Evolutionary conservation across 148 eudicot genomes (phyloP).

Genomic region (Camellia lanceoleosa): DNA sequence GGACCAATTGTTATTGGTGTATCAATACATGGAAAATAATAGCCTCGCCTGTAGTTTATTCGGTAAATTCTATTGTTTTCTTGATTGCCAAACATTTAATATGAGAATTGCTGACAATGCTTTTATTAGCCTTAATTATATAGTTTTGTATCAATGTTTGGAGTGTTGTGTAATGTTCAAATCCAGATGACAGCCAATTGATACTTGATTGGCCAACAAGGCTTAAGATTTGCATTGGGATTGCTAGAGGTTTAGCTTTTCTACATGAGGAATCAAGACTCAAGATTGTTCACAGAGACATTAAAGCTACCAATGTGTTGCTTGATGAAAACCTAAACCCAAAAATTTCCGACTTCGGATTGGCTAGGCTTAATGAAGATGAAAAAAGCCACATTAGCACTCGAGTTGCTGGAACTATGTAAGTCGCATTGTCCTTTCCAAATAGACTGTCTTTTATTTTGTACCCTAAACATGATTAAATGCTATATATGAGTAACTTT

Average conservation of each 20-base stretch:
- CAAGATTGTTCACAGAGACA: conserved; percentile 49
- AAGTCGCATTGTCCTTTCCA: conserved; percentile 4
- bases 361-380: conserved; percentile 51
- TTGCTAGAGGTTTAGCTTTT: conserved; percentile 49
- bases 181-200: conserved; percentile 25
- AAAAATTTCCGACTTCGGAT: conserved; percentile 46
- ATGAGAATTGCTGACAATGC: not conserved
- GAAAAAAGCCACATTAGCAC: conserved; percentile 55
- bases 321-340: conserved; percentile 40
- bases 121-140: not conserved
- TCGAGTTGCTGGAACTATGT: conserved; percentile 51
- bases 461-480: not conserved
- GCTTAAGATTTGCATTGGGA: conserved; percentile 42
- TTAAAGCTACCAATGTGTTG: conserved; percentile 50
- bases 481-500: not conserved
- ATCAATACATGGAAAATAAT: conserved; percentile 52
- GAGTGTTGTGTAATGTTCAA: conserved; percentile 12
- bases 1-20: conserved; percentile 41
- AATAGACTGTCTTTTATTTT: not conserved
- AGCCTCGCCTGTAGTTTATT: conserved; percentile 42
- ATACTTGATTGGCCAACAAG: conserved; percentile 45
- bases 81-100: no score
- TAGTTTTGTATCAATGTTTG: not conserved
- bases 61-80: conserved; percentile 17
- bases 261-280: conserved; percentile 48